Percentiles rank a stretch among this genome's conserved stretches.
These are phyloP conservation scores for Schizosaccharomyces cryophilus DNA, from an alignment of 805 yeast species.

Conservation along the genomic window DNA sequence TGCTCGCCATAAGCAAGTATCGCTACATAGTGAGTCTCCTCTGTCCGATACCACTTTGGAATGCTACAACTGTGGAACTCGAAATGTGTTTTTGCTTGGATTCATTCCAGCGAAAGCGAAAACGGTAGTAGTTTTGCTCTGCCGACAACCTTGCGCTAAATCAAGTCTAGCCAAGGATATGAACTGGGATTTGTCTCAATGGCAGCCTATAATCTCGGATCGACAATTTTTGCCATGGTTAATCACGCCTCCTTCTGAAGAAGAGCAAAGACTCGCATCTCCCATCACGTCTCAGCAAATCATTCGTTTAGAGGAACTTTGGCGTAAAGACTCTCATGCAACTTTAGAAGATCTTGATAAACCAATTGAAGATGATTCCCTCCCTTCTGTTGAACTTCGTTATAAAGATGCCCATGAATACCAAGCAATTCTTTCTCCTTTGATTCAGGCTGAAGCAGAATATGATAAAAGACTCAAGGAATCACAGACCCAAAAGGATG, in stretches of 20 bases:
- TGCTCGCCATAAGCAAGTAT: conserved; percentile 47
- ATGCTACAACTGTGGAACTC: conserved; percentile 73
- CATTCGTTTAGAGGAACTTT: conserved; percentile 46
- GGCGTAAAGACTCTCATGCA: conserved; percentile 52
- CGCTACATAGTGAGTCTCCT: conserved; percentile 56
- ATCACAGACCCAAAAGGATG: conserved; percentile 48
- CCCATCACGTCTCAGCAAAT: conserved; percentile 41
- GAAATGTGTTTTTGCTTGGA: conserved; percentile 58
- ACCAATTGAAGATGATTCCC: conserved; percentile 28
- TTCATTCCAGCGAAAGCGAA: conserved; percentile 71
- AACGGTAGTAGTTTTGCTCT: conserved; percentile 61
- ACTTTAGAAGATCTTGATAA: conserved; percentile 41
- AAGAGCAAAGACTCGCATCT: conserved; percentile 30
- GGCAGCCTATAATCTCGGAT: conserved; percentile 71
- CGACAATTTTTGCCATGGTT: conserved; percentile 64
- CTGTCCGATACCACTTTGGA: conserved; percentile 72
- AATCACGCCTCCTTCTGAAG: conserved; percentile 43
- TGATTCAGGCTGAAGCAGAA: conserved; percentile 61
- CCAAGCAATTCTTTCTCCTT: conserved; percentile 63
- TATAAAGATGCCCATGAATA: conserved; percentile 68
- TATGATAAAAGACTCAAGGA: conserved; percentile 52
- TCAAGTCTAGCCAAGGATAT: conserved; percentile 31
- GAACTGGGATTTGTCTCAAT: conserved; percentile 68
- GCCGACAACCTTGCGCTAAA: conserved; percentile 56
- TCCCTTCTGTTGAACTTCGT: conserved; percentile 48